phyloP scores from a whole-genome alignment of 140 eudicot genomes.

The Erigeron philadelphicus region DNA sequence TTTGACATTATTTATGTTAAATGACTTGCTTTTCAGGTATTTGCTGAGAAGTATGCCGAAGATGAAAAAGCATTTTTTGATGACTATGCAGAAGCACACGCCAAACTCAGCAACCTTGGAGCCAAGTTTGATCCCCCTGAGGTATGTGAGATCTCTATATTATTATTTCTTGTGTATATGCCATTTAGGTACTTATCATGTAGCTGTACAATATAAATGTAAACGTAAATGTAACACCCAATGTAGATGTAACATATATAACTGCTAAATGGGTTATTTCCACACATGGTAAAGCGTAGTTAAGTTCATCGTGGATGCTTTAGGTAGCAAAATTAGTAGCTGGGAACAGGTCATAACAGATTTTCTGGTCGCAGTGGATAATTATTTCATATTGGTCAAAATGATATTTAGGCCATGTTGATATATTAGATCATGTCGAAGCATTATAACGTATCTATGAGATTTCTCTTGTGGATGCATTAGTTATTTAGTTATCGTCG shows the following conservation, averaged over 20 bases:
- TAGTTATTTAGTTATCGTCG: too few relatives aligned
- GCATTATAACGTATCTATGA: too few relatives aligned
- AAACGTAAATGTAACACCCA: neutral
- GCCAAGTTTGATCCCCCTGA: constrained; percentile 92
- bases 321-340: too few relatives aligned
- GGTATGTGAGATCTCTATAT: constrained; percentile 38
- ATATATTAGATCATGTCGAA: too few relatives aligned
- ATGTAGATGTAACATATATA: neutral
- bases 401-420: too few relatives aligned
- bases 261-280: neutral
- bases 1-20: constrained; percentile 11
- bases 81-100: constrained; percentile 97
- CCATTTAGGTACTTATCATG: neutral
- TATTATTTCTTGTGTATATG: neutral
- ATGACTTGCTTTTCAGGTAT: constrained; percentile 43
- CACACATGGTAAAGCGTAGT: neutral
- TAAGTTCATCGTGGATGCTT: neutral
- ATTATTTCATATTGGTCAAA: too few relatives aligned
- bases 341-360: too few relatives aligned
- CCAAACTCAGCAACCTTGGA: constrained; percentile 96
- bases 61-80: constrained; percentile 79
- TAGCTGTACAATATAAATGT: neutral
- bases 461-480: too few relatives aligned
- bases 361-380: too few relatives aligned
- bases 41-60: constrained; percentile 86